These are phyloP conservation scores for Boletus pseudo-olivaceus DNA, from an alignment of 768 basidiomycete genomes.

Conservation along the genomic window DNA sequence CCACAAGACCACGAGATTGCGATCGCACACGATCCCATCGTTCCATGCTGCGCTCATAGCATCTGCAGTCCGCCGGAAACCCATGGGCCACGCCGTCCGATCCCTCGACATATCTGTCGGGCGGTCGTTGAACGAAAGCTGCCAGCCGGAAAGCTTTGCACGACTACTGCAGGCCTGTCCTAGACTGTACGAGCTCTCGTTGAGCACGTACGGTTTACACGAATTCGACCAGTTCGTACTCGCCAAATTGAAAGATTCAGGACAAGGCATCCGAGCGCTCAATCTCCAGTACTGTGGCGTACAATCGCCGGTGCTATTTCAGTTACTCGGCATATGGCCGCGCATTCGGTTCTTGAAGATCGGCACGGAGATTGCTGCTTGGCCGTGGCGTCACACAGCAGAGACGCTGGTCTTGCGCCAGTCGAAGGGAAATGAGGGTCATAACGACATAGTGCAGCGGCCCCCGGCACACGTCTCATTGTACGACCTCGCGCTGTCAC, in stretches of 20 bases:
- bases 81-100: slow-evolving; percentile 17
- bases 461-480: slow-evolving; percentile 22
- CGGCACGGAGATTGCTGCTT: slow-evolving; percentile 35
- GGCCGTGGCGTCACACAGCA: slow-evolving; percentile 28
- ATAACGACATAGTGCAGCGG: not conserved
- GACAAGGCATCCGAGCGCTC: slow-evolving; percentile 32
- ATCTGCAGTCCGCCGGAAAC: slow-evolving; percentile 13
- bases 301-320: slow-evolving; percentile 43
- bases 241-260: slow-evolving; percentile 19
- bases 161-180: slow-evolving; percentile 26
- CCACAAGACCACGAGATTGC: slow-evolving; percentile 13
- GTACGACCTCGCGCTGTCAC: slow-evolving; percentile 41
- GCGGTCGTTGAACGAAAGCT: not conserved
- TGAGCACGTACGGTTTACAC: slow-evolving; percentile 26
- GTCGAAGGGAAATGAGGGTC: not conserved
- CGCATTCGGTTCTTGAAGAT: slow-evolving; percentile 37
- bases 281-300: slow-evolving; percentile 34
- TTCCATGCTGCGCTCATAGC: slow-evolving; percentile 18
- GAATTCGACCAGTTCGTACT: slow-evolving; percentile 28
- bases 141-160: slow-evolving; percentile 10
- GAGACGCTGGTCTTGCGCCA: slow-evolving; percentile 11
- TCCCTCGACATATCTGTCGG: slow-evolving; percentile 24
- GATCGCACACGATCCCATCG: not conserved
- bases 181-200: slow-evolving; percentile 33
- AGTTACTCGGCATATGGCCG: slow-evolving; percentile 39